Evolutionary conservation across 148 eudicot species (phyloP).

Genomic region (Cornus kousa): DNA sequence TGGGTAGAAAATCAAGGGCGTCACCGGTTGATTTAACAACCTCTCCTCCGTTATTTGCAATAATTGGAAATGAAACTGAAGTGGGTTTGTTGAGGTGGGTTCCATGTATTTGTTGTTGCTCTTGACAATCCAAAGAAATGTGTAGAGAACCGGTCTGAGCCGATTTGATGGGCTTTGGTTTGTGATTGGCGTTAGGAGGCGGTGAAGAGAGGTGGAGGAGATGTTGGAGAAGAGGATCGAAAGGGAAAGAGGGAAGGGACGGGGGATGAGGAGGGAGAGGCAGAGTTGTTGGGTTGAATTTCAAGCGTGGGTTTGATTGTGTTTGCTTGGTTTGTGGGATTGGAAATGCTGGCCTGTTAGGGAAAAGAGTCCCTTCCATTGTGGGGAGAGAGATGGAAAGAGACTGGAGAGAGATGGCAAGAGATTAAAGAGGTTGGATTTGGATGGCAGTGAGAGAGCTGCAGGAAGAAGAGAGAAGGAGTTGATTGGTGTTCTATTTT

Average conservation of each 20-base stretch:
- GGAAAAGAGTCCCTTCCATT: too few species aligned
- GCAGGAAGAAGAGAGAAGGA: too few species aligned
- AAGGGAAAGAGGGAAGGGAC: slow-evolving; percentile 39
- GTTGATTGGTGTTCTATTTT: too few species aligned
- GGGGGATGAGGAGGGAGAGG: slow-evolving; percentile 40
- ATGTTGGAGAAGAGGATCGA: slow-evolving; percentile 62
- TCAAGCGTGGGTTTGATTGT: slow-evolving; percentile 32
- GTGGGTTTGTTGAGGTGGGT: slow-evolving; percentile 13
- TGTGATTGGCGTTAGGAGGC: slow-evolving; percentile 31
- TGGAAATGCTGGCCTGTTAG: slow-evolving; percentile 57
- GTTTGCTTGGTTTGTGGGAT: slow-evolving; percentile 44
- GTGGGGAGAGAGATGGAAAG: too few species aligned
- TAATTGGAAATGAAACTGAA: slow-evolving; percentile 21
- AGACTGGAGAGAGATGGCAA: too few species aligned
- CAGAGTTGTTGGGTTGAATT: slow-evolving; percentile 31
- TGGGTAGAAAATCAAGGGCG: slow-evolving; percentile 47
- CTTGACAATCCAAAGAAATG: slow-evolving; percentile 18
- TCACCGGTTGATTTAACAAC: slow-evolving; percentile 20
- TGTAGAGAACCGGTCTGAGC: slow-evolving; percentile 25
- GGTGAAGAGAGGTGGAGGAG: slow-evolving; percentile 51
- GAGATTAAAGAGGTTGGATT: too few species aligned
- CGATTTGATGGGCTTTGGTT: slow-evolving; percentile 37
- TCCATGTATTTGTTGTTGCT: background rate
- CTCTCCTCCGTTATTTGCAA: slow-evolving; percentile 8
- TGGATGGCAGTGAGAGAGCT: too few species aligned